phyloP scores from a whole-genome alignment of 2,329 filamentous ascomycete species.

The Fusarium sp. region DNA sequence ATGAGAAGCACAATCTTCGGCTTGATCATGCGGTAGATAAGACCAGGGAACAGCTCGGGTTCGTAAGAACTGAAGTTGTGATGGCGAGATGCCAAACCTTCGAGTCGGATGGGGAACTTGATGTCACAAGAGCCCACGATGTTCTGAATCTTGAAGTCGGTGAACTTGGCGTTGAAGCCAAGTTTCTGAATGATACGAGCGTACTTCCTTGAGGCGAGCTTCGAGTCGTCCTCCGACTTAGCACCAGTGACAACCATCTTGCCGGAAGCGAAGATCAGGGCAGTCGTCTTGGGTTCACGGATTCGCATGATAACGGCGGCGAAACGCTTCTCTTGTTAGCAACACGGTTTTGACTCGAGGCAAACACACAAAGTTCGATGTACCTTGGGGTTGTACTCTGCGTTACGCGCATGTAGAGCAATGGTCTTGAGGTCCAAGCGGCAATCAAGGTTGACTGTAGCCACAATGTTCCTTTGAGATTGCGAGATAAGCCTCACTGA shows the following conservation, averaged over 20 bases:
- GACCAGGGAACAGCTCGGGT: slow-evolving; percentile 97
- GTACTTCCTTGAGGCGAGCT: slow-evolving; percentile 97
- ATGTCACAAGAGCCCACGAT: slow-evolving; percentile 99
- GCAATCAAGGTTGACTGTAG: slow-evolving; percentile 98
- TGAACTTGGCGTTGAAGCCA: slow-evolving; percentile 99
- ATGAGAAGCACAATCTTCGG: slow-evolving; percentile 98
- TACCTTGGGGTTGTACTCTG: slow-evolving; percentile 99
- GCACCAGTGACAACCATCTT: slow-evolving; percentile 99
- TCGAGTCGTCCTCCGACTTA: slow-evolving; percentile 97
- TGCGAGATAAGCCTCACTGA: slow-evolving; percentile 68
- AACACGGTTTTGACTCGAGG: slow-evolving; percentile 21
- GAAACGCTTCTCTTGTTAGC: slow-evolving; percentile 80
- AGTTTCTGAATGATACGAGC: slow-evolving; percentile 99
- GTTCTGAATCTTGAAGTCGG: slow-evolving; percentile 99
- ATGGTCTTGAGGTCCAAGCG: slow-evolving; percentile 99
- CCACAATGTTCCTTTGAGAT: slow-evolving; percentile 92
- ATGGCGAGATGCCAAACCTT: slow-evolving; percentile 95
- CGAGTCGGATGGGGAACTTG: slow-evolving; percentile 98
- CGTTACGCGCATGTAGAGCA: slow-evolving; percentile 96
- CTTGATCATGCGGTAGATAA: slow-evolving; percentile 99
- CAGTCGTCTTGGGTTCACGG: slow-evolving; percentile 98
- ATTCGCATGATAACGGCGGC: slow-evolving; percentile 99
- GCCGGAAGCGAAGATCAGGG: slow-evolving; percentile 96
- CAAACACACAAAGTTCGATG: slow-evolving; percentile 54
- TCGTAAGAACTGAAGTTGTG: slow-evolving; percentile 99